Base-by-base conservation (phyloP, 306 rosid species). In the Sphenostylis stenocarpa region DNA sequence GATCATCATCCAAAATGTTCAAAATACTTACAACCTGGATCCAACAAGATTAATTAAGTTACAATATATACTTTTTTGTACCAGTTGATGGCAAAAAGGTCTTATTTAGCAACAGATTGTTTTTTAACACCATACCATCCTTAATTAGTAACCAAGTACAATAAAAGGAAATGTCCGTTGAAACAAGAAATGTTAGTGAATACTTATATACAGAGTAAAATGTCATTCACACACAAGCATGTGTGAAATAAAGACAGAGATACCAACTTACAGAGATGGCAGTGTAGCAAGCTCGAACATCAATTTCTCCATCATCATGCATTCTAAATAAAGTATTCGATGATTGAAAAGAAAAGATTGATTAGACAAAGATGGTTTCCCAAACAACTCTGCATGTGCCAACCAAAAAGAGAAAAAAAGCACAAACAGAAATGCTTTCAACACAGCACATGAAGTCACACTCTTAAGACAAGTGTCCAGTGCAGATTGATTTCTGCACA, bases 261-360 rank as follows among this genome's bases (percentile, higher is more conserved):
- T 55, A 56, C 41, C 33, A 82, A 88, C 95, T 86, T 85, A 92
- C 98, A 80, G 98, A 92, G 77, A 94, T 88, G 56, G 98, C 97
- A 81, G 97, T 94, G 88, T 94, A 94, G 90, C 93, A 89, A 72
- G 97, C 97, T 56, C 98, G 94, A 33, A 86, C 92, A 67, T 94
- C 98, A 67, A 90, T 87, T 88, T 94, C 98, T 76, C 97, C 98
- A 38, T 77, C 92, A 80, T 89, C 90, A 72, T 94, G 98, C 97
- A 92, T 92, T 83, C 98, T 94, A 68, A 64, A 31, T 49, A 73
- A 61, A 52, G 63, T 28, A 67, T 71, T 77, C 6, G 28, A 80
- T 20, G 34, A 60, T 75, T 64, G 14, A 51, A 82, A 31, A 31
- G 63, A 4, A 51, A 80, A 62, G 8, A 62, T 71, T 0, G 13